phyloP scores from a whole-genome alignment of 169 alveolate species.

The Cryptosporidium canis region DNA sequence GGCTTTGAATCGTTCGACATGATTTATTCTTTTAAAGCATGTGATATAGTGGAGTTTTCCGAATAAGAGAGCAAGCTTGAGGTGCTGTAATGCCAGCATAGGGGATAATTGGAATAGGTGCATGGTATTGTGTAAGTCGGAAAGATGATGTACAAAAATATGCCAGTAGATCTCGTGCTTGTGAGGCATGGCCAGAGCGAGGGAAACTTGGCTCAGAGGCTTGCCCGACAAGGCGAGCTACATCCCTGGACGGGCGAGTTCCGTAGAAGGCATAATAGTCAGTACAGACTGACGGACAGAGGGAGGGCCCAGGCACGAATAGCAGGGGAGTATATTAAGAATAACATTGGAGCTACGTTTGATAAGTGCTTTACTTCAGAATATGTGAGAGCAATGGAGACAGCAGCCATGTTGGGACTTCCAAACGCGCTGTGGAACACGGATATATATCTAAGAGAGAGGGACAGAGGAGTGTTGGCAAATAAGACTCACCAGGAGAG shows the following conservation, averaged over 20 bases:
- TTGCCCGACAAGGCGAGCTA: constrained; percentile 73
- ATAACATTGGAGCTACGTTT: constrained; percentile 72
- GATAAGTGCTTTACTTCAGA: constrained; percentile 79
- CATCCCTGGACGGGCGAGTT: constrained; percentile 76
- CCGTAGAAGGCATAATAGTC: constrained; percentile 77
- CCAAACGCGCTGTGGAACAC: constrained; percentile 78
- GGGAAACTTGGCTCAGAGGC: constrained; percentile 77
- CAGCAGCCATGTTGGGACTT: constrained; percentile 78
- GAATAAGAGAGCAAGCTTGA: too few species aligned
- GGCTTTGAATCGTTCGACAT: too few species aligned
- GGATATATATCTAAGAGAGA: constrained; percentile 75
- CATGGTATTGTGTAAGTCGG: not conserved
- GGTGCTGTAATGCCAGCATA: too few species aligned
- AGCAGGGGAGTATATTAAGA: constrained; percentile 78
- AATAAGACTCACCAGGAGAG: constrained; percentile 77
- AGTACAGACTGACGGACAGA: constrained; percentile 78
- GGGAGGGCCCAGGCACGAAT: constrained; percentile 78
- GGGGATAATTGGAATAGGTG: not conserved
- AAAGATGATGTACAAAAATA: constrained; percentile 73
- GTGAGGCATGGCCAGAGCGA: constrained; percentile 80
- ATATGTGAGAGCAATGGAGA: constrained; percentile 80
- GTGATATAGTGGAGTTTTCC: too few species aligned
- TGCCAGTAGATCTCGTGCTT: constrained; percentile 79
- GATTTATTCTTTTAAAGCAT: too few species aligned
- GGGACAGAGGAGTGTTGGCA: constrained; percentile 80